A percentile compares a stretch with the other conserved stretches of the same genome.
These are phyloP conservation scores for Suillus placidus DNA, from an alignment of 768 basidiomycete species.

Conservation along the genomic window DNA sequence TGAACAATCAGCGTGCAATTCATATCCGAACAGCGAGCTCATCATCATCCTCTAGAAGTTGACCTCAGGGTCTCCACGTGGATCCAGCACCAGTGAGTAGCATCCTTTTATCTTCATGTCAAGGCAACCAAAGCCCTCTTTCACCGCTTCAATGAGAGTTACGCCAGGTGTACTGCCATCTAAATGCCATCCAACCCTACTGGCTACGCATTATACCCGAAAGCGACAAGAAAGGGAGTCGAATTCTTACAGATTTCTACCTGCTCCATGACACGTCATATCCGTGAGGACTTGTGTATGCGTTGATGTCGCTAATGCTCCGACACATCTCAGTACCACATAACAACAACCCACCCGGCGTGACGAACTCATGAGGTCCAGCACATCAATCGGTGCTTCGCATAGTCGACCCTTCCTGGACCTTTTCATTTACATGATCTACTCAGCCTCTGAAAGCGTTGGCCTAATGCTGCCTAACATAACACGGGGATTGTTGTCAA, in stretches of 20 bases:
- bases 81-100: background rate
- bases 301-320: background rate
- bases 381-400: background rate
- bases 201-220: background rate
- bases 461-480: too few relatives aligned
- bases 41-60: background rate
- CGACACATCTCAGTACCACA: background rate
- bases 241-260: background rate
- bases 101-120: background rate
- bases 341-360: background rate
- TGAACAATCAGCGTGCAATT: constrained; percentile 14
- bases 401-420: background rate
- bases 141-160: background rate
- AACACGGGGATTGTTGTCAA: background rate
- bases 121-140: background rate
- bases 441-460: background rate
- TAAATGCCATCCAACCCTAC: background rate
- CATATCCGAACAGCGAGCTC: constrained; percentile 25
- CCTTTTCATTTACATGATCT: background rate
- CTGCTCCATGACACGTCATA: constrained; percentile 1
- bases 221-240: background rate
- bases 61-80: background rate
- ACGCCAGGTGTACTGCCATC: background rate
- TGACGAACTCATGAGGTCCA: background rate
- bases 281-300: background rate